These are phyloP conservation scores for Candida tetrigidarum DNA, from an alignment of 1,139 yeast species.

Conservation along the genomic window DNA sequence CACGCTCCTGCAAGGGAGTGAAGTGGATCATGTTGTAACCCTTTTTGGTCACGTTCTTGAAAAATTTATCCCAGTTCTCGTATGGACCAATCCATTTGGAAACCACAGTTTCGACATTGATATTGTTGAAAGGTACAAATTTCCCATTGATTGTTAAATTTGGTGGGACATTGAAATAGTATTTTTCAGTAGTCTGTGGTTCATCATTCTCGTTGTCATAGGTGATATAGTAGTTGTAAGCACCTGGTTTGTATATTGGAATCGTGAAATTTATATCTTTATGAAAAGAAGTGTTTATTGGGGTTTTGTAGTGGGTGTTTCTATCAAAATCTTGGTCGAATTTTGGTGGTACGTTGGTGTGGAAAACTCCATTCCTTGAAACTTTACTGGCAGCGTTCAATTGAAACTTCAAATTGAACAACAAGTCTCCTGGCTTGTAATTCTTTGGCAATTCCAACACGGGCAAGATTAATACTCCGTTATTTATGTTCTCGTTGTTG, in stretches of 20 bases:
- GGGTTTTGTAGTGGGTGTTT: constrained; percentile 50
- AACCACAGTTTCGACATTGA: constrained; percentile 82
- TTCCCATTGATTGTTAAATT: constrained; percentile 59
- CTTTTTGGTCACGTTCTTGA: constrained; percentile 63
- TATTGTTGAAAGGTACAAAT: constrained; percentile 74
- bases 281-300: constrained; percentile 55
- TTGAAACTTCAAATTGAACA: constrained; percentile 62
- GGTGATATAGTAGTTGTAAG: constrained; percentile 69
- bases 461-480: constrained; percentile 71
- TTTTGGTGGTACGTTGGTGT: constrained; percentile 72
- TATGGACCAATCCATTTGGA: constrained; percentile 90
- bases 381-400: constrained; percentile 78
- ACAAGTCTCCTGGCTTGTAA: constrained; percentile 43
- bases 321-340: constrained; percentile 55
- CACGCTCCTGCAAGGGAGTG: constrained; percentile 90
- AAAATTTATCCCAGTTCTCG: constrained; percentile 65
- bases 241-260: constrained; percentile 73
- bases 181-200: constrained; percentile 50
- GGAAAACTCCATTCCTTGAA: constrained; percentile 68
- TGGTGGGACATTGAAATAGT: constrained; percentile 84
- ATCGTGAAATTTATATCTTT: constrained; percentile 65
- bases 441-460: constrained; percentile 51
- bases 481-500: constrained; percentile 41
- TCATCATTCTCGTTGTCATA: constrained; percentile 29
- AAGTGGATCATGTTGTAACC: constrained; percentile 97